Evolutionary conservation across 768 basidiomycete species (phyloP), one percentile per base, ranked within the genome.

Genomic region (Naematelia aurantialba): DNA sequence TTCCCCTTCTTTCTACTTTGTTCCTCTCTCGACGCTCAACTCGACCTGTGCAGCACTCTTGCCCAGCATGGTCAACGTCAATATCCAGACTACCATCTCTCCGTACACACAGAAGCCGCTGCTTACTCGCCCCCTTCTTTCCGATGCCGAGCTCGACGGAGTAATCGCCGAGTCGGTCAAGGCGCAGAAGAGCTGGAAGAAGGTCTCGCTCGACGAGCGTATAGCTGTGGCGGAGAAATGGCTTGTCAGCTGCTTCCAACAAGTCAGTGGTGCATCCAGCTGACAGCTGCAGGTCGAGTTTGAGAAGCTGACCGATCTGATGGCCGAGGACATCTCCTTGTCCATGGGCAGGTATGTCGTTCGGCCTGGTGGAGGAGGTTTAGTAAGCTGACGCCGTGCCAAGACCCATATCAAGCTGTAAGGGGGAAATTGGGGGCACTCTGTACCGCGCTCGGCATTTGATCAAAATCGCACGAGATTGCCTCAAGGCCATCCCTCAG

Each of bases 261-360:
- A 26, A 39, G 34, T 8, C 17, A 8, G 8, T 39, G 34, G 5
- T 13, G 12, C 3, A 12, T 3, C 39, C 30, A 17, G 14, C 47
- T 11, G 12, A 21, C 24, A 8, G 17, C 25, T 30, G 17, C 53
- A 83, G 83, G 78, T 79, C 39, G 83, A 82, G 69, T 84, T 85
- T 72, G 78, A 80, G 68, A 80, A 79, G 55, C 77, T 80, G 61
- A 77, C 78, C 5, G 83, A 87, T 17, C 83, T 88, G 27, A 82
- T 90, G 13, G 84, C 85, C 0, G 69, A 83, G 29, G 92, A 97
- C 67, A 80, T 97, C 53, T 86, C 91, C 0, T 66, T 85, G 53
- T 89, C 96, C 78, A 97, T 99, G 88, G 94, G 94, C 34, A 81
- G 91, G 90, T 90, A 60, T 65, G 85, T 76, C 30, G n/a, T 52